Conservation (phyloP, 371 early-diverging fungal species). For the Mucor plumbeus region DNA sequence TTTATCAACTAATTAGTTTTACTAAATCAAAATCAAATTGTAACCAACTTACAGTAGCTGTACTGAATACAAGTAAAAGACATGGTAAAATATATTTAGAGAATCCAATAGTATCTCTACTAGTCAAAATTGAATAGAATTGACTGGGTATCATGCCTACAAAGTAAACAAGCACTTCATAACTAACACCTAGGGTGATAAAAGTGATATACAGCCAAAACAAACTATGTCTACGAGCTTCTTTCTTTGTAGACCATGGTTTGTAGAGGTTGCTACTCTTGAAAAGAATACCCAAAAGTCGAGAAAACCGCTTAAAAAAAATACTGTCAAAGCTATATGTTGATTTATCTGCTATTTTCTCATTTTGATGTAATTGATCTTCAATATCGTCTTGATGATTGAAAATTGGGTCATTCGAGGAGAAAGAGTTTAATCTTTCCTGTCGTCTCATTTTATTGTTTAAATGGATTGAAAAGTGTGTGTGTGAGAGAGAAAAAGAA, state of each 20-base stretch:
- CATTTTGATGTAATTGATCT: neutral
- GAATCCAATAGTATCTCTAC: slow-evolving; percentile 67
- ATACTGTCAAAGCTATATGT: slow-evolving; percentile 49
- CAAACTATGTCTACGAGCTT: slow-evolving; percentile 35
- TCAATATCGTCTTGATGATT: neutral
- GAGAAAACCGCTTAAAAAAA: slow-evolving; percentile 52
- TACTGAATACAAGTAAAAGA: slow-evolving; percentile 57
- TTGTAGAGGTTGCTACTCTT: slow-evolving; percentile 15
- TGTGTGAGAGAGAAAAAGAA: neutral
- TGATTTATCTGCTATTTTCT: neutral
- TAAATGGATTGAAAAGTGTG: neutral
- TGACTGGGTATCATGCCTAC: slow-evolving; percentile 74
- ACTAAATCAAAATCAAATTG: neutral
- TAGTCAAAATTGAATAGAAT: slow-evolving; percentile 74
- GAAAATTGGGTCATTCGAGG: slow-evolving; percentile 16
- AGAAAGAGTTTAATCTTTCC: slow-evolving; percentile 11
- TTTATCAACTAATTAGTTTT: neutral
- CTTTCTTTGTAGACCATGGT: slow-evolving; percentile 32
- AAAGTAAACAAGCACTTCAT: slow-evolving; percentile 71
- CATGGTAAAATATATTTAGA: slow-evolving; percentile 53
- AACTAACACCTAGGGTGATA: slow-evolving; percentile 45
- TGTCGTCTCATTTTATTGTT: neutral
- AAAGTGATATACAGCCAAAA: slow-evolving; percentile 57
- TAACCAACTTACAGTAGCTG: slow-evolving; percentile 55
- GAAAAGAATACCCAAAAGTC: slow-evolving; percentile 51